Evolutionary conservation across 169 alveolate genomes (phyloP).

Genomic region (Toxoplasma gondii): DNA sequence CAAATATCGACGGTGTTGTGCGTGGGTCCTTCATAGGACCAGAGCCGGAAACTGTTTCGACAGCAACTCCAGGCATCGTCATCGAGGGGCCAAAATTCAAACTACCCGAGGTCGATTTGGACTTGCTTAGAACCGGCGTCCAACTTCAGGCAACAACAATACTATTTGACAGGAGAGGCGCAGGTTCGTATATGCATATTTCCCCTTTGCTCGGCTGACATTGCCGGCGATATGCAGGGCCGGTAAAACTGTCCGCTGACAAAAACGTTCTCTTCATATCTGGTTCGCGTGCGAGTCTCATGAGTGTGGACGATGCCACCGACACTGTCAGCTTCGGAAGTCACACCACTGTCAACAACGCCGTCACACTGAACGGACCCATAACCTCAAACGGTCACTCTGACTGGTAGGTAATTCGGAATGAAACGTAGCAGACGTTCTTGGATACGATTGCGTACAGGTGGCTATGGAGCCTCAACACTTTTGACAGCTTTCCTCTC

Average conservation of each 20-base stretch:
- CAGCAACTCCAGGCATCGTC: neutral
- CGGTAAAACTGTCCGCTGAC: neutral
- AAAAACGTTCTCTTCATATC: neutral
- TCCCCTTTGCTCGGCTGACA: neutral
- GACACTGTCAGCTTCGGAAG: neutral
- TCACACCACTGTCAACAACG: neutral
- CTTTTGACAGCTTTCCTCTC: slow-evolving; percentile 7
- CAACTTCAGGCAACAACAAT: slow-evolving; percentile 9
- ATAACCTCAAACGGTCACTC: neutral
- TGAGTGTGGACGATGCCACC: neutral
- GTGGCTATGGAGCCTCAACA: slow-evolving; percentile 41
- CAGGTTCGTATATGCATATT: neutral
- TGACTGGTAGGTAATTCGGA: neutral
- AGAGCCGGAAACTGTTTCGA: neutral
- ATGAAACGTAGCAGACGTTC: neutral
- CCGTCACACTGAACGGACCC: neutral
- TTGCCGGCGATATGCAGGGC: neutral
- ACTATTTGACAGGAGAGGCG: neutral
- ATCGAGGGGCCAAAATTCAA: neutral
- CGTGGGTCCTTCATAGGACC: neutral
- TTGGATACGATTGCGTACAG: neutral
- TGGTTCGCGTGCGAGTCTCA: neutral
- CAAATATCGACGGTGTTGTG: neutral
- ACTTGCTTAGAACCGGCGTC: neutral
- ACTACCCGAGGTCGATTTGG: neutral